These are phyloP conservation scores for Apophysomyces ossiformis DNA, from an alignment of 371 early-diverging fungal species.

Conservation along the genomic window DNA sequence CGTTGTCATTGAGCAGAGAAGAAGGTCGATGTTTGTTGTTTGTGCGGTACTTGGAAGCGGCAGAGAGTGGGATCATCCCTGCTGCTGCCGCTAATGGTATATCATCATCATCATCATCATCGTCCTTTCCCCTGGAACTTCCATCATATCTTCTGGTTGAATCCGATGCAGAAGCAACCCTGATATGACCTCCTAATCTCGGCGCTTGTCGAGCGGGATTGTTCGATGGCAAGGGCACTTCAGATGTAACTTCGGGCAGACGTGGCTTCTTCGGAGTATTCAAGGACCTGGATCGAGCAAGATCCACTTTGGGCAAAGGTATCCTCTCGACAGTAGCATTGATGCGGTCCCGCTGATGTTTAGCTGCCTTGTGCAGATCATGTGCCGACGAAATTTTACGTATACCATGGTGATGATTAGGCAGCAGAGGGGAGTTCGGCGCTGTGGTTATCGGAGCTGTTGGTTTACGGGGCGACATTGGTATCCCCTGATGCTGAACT, in stretches of 20 bases:
- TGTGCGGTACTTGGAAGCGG: neutral
- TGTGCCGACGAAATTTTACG: conserved; percentile 16
- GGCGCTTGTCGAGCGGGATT: neutral
- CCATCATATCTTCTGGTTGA: neutral
- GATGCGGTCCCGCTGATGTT: neutral
- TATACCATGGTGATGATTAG: neutral
- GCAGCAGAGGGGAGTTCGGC: neutral
- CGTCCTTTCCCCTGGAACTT: neutral
- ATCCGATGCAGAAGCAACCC: conserved; percentile 10
- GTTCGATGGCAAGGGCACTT: neutral
- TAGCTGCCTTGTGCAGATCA: conserved; percentile 2
- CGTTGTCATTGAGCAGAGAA: conserved; percentile 9
- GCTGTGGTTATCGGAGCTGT: neutral
- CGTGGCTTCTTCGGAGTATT: conserved; percentile 1
- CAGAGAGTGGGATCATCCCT: neutral
- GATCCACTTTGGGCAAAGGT: neutral
- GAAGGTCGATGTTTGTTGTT: conserved; percentile 4
- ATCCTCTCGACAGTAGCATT: neutral
- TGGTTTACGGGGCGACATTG: neutral
- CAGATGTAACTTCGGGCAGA: neutral
- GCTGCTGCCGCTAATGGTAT: conserved; percentile 11
- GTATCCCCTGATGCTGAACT: neutral
- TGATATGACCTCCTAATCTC: neutral
- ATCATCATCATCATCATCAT: conserved; percentile 19
- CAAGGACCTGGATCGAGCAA: neutral